Base-by-base conservation (phyloP, 108 stramenopile genomes). In the Fistulifera solaris region DNA sequence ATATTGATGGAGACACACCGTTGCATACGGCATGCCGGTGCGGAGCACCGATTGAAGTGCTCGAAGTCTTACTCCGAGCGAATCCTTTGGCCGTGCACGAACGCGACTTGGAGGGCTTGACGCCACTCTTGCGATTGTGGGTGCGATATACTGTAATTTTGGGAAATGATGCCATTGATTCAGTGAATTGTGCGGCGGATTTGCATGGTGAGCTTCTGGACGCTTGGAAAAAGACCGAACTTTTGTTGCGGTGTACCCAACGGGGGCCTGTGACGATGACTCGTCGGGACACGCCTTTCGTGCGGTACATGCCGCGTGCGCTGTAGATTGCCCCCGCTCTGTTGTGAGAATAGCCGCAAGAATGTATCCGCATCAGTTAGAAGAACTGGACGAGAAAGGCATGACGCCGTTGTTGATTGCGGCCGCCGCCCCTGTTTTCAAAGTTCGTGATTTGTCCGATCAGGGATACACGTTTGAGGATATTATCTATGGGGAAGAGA, bases 11-110 rank as follows among this genome's bases (percentile, higher is more conserved):
- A 21, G 80, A 81, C 40, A 82, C 80, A 0, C 71, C 80, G 1
- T 70, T 82, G 17, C 80, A 82, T 62, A 72, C 76, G 0, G 80
- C 80, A 1, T 82, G 80, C 53, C 70, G 80, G 31, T 78, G 73
- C 47, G 74, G 68, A n/a, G 80, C 80, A 27, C 74, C 80, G 16
- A 75, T 72, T 31, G 67, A 78, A 49, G 77, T 78, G 0, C 40
- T 82, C 38, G 27, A 55, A 31, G 54, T 67, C 17, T 51, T 82
- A 35, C 25, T 82, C 31, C 61, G 54, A 40, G 63, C 72, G 13
- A 70, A 82, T 45, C 80, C 80, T 25, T 31, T 38, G 21, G 63
- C 65, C 3, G 77, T 82, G 7, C 35, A 52, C 23, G 68, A 75
- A 52, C 70, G 71, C 18, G 80, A 82, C 51, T 73, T 70, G 21